phyloP scores from a whole-genome alignment of 2,329 filamentous ascomycete species.

The Phaeosphaeria sp. region DNA sequence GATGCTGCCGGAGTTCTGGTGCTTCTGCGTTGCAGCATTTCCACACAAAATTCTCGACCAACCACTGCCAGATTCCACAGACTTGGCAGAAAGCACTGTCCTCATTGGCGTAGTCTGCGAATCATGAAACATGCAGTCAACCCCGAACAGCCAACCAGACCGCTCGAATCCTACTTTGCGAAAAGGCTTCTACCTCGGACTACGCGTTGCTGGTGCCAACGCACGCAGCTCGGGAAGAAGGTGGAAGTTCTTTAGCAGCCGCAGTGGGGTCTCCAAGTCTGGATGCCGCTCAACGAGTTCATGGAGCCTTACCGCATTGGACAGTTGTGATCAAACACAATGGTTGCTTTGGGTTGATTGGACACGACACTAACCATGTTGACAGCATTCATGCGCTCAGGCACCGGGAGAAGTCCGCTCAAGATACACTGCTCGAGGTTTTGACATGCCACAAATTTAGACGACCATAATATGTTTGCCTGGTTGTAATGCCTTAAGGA shows the following conservation, averaged over 20 bases:
- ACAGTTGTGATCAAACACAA: neutral
- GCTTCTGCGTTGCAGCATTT: neutral
- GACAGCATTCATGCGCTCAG: neutral
- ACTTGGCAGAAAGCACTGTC: too few species aligned
- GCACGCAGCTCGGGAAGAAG: slow-evolving; percentile 11
- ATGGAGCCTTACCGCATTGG: neutral
- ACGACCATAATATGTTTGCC: neutral
- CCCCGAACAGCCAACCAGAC: slow-evolving; percentile 7
- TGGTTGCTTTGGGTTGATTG: slow-evolving; percentile 4
- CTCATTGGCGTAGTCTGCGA: slow-evolving; percentile 6
- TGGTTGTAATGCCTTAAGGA: neutral
- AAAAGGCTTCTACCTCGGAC: slow-evolving; percentile 5
- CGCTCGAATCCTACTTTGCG: neutral
- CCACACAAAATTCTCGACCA: neutral
- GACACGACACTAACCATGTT: neutral
- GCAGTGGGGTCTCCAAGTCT: neutral
- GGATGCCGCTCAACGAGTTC: slow-evolving; percentile 4
- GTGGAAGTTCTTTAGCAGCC: slow-evolving; percentile 3
- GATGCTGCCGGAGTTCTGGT: neutral
- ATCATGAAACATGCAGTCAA: slow-evolving; percentile 9
- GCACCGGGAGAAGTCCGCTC: neutral
- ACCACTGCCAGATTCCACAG: neutral
- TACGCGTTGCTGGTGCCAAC: slow-evolving; percentile 18
- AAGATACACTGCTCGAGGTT: neutral
- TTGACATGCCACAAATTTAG: neutral